Evolutionary conservation across 805 yeast species (phyloP), one percentile per base, ranked within the genome.

Genomic region (Candida dendrica): DNA sequence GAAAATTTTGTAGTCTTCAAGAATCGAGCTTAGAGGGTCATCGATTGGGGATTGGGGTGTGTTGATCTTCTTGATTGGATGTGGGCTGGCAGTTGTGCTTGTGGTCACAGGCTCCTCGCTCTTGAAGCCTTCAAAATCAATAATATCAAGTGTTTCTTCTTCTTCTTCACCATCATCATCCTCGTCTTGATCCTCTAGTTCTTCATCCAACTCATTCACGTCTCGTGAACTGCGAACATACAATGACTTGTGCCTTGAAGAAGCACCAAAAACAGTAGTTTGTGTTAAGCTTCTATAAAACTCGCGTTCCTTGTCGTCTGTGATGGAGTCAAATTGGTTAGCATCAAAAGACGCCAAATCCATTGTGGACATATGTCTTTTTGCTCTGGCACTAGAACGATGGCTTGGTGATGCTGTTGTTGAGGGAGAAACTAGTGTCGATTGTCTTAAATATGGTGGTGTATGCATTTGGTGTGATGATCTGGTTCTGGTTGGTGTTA

Each of bases 271-370:
- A 17, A 32, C 17, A 17, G 11, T 32, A 13, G 19, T 19, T 15
- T 32, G 17, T 9, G 19, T 19, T n/a, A 32, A 15, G 16, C 19
- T 16, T n/a, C 16, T 6, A 41, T 54, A 52, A 37, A 54, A 52
- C 30, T 52, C 56, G 4, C 48, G 24, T 24, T 54, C 59, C 27
- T 47, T 51, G 11, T 52, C 47, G 30, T 54, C 59, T 6, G 51
- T 42, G 1, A 34, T 34, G 3, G 38, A 18, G 3, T 45, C 30
- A 3, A 32, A 13, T 32, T 32, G 34, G 4, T 9, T 32, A 16
- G 34, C 13, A 17, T 32, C 34, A 4, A 32, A 10, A 27, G 13
- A 27, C 8, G n/a, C 30, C 24, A 51, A 37, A 33, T 45, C 49
- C 16, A 42, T 34, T 10, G 43, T 45, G 1, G 58, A 51, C n/a